These are phyloP conservation scores for Rhamnella rubrinervis DNA, from an alignment of 331 rosid genomes.

Conservation along the genomic window DNA sequence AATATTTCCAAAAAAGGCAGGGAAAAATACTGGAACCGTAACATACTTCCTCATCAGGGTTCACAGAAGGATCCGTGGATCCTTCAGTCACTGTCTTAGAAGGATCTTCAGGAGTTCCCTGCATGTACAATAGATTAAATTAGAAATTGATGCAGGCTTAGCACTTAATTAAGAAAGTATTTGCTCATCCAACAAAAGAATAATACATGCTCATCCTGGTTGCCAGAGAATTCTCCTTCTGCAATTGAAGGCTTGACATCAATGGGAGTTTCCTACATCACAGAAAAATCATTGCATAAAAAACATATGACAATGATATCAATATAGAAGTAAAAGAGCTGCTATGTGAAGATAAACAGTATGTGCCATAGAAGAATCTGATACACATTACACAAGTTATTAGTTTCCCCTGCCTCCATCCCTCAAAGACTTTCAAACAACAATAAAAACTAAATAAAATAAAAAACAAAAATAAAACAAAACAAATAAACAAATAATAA, in stretches of 20 bases:
- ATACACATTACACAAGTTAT: background rate
- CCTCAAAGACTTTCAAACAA: too few species aligned
- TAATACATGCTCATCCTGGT: constrained; percentile 63
- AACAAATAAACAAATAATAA: too few species aligned
- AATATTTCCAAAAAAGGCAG: background rate
- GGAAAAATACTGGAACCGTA: background rate
- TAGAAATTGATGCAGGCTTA: constrained; percentile 24
- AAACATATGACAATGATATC: background rate
- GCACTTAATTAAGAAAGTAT: constrained; percentile 19
- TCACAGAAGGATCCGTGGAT: constrained; percentile 46
- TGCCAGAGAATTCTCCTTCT: constrained; percentile 49
- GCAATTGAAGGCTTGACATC: constrained; percentile 70
- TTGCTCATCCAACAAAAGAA: constrained; percentile 11
- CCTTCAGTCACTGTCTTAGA: constrained; percentile 47
- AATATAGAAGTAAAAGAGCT: background rate
- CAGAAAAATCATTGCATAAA: constrained; percentile 20
- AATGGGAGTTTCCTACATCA: constrained; percentile 62
- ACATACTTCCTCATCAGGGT: constrained; percentile 60
- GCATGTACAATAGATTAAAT: constrained; percentile 27
- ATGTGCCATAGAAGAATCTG: background rate
- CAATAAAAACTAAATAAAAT: too few species aligned
- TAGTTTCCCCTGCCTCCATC: too few species aligned
- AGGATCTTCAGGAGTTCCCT: constrained; percentile 62
- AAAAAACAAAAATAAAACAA: too few species aligned
- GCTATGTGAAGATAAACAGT: background rate